Evolutionary conservation across 164 flowering plant species (phyloP).

Genomic region (Chimonanthus praecox): DNA sequence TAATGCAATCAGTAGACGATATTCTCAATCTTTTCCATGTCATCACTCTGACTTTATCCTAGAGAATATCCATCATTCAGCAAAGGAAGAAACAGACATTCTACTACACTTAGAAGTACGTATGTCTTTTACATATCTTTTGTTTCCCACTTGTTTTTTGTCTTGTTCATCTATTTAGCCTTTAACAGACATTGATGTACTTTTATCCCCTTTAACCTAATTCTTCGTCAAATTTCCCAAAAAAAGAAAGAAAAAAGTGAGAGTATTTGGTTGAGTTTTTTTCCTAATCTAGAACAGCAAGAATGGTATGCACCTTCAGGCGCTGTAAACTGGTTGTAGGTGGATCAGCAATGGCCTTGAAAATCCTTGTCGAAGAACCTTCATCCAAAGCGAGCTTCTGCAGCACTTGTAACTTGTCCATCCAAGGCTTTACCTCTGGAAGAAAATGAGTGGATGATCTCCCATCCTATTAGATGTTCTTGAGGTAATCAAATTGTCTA

Average conservation of each 20-base stretch:
- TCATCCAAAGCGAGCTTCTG: conserved; percentile 50
- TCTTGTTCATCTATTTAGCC: too few relatives aligned
- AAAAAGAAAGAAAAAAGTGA: background rate
- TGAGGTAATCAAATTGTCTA: conserved; percentile 5
- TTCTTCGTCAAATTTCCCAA: background rate
- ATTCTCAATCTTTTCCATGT: too few relatives aligned
- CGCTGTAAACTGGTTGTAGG: conserved; percentile 98
- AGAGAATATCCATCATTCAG: too few relatives aligned
- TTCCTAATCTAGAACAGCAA: background rate
- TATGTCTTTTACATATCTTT: too few relatives aligned
- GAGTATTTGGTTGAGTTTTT: too few relatives aligned
- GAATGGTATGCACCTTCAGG: conserved; percentile 56
- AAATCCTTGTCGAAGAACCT: conserved; percentile 59
- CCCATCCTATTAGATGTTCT: conserved; percentile 13
- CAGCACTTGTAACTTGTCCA: conserved; percentile 71
- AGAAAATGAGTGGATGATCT: conserved; percentile 16
- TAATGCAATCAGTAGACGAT: too few relatives aligned
- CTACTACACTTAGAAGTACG: too few relatives aligned
- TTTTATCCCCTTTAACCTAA: background rate
- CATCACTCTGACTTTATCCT: too few relatives aligned
- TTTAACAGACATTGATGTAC: background rate
- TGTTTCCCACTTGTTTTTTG: too few relatives aligned
- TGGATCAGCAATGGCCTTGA: conserved; percentile 96
- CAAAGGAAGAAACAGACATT: too few relatives aligned
- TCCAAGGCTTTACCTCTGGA: conserved; percentile 86